Evolutionary conservation across 306 rosid genomes (phyloP), one percentile per base, ranked within the genome.

Genomic region (Citrullus colocynthis): DNA sequence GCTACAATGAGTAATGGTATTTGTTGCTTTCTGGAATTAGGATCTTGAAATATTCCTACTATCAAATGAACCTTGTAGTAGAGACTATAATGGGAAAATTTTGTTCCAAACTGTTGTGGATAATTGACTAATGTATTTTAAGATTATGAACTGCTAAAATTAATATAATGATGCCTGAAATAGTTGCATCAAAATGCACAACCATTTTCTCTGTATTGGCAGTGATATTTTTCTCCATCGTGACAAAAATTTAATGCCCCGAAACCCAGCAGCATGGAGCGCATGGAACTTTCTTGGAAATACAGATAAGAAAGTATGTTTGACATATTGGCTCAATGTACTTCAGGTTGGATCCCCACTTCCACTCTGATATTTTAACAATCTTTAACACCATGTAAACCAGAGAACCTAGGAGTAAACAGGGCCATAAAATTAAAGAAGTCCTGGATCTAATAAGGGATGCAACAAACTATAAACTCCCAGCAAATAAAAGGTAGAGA

Each of bases 261-360:
- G 72, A 90, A 91, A 94, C 83, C 91, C 85, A 80, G 91, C 93
- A 55, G 98, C 97, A 65, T 94, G 98, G 98, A 91, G 97, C 82
- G 96, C 98, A 9, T 94, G 98, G 98, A 94, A 91, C 86, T 94
- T 90, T 83, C 94, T 90, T 45, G 97, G 98, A 79, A 79, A 79
- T 83, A 83, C 78, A 28, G 86, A 85, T 78, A 81, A 84, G 72
- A 89, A 70, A 91, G 90, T 90, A 65, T 90, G 93, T 76, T 63
- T 94, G 76, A 94, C 98, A 61, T 94, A 94, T 88, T 94, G 98
- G 98, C 91, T 94, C 77, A 91, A 94, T 75, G 67, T 89, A 82
- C 98, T 94, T 83, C 98, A 94, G 97, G 98, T 92, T 77, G 49
- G 88, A 79, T 69, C 44, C 52, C 56, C 48, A 78, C 10, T 58